Evolutionary conservation across 2,329 filamentous ascomycete species (phyloP).

Genomic region (Kalmusia sp.): DNA sequence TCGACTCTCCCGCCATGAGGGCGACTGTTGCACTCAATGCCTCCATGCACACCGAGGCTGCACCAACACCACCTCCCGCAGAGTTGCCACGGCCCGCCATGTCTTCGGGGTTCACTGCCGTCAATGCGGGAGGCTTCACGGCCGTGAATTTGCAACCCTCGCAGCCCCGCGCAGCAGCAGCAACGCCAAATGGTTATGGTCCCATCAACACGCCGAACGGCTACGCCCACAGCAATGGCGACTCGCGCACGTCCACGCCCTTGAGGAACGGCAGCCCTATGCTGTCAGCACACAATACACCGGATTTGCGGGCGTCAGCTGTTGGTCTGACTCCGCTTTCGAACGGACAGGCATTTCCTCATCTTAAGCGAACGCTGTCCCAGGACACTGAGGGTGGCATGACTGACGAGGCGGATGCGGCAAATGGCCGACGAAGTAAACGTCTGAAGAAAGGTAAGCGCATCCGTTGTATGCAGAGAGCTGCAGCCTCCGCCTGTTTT

Average conservation of each 20-base stretch:
- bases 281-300: slow-evolving; percentile 69
- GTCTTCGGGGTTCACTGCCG: slow-evolving; percentile 72
- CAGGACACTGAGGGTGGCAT: slow-evolving; percentile 63
- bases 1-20: slow-evolving; percentile 71
- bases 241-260: slow-evolving; percentile 65
- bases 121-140: slow-evolving; percentile 70
- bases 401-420: slow-evolving; percentile 61
- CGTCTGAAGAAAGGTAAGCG: slow-evolving; percentile 82
- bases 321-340: slow-evolving; percentile 54
- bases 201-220: slow-evolving; percentile 63
- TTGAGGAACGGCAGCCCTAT: slow-evolving; percentile 69
- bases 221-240: slow-evolving; percentile 59
- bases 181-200: slow-evolving; percentile 56
- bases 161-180: slow-evolving; percentile 14
- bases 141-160: slow-evolving; percentile 65
- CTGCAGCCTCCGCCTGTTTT: slow-evolving; percentile 29
- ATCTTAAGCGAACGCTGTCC: slow-evolving; percentile 77
- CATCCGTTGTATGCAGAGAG: slow-evolving; percentile 22
- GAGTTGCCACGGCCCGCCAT: slow-evolving; percentile 67
- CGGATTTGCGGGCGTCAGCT: slow-evolving; percentile 65
- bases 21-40: slow-evolving; percentile 65
- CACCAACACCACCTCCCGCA: slow-evolving; percentile 41
- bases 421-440: slow-evolving; percentile 78
- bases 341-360: slow-evolving; percentile 61
- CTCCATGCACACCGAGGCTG: slow-evolving; percentile 53